These are phyloP conservation scores for Cadophora sp. DNA, from an alignment of 2,329 filamentous ascomycete species.

Conservation along the genomic window DNA sequence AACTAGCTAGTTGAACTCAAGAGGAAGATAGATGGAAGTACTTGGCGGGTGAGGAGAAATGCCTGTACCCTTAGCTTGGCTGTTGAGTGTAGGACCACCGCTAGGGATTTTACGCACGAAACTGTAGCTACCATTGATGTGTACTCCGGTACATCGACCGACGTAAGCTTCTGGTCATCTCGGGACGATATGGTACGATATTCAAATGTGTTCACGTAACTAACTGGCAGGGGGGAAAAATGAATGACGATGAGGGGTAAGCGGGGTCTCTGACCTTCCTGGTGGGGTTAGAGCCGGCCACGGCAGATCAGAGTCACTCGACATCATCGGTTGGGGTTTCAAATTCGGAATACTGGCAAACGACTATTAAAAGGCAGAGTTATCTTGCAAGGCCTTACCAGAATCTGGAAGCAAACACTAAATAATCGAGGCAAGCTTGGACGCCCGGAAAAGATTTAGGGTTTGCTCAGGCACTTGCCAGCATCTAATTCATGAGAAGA, in stretches of 20 bases:
- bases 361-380: not conserved
- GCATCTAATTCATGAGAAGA: no score
- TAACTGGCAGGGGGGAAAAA: not conserved
- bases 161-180: not conserved
- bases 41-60: no score
- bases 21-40: no score
- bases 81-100: not conserved
- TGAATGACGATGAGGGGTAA: not conserved
- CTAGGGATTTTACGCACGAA: not conserved
- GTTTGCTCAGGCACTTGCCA: not conserved
- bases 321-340: not conserved
- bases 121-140: not conserved
- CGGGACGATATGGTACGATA: not conserved
- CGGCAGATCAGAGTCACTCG: conserved; percentile 2
- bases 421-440: no score
- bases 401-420: no score
- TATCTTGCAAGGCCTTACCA: no score
- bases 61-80: no score
- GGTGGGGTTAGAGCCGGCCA: not conserved
- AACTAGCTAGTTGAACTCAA: not conserved
- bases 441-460: not conserved
- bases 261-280: conserved; percentile 3
- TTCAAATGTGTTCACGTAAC: not conserved
- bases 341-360: not conserved
- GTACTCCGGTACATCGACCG: no score